Base-by-base conservation (phyloP, 2,329 filamentous ascomycete genomes). In the Myriosclerotinia curreyana region DNA sequence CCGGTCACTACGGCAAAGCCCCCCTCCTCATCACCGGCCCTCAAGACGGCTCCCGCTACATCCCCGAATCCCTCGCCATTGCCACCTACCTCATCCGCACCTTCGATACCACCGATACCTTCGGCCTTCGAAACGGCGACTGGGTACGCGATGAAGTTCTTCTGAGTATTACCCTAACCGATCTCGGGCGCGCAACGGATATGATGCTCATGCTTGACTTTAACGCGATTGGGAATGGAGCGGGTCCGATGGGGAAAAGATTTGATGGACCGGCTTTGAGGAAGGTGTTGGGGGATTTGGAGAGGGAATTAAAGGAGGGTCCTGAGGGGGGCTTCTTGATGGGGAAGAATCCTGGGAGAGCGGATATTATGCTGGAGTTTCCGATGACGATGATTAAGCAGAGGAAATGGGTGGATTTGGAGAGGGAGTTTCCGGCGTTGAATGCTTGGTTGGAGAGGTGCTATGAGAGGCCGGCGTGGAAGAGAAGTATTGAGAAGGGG, bases 1-100 rank as follows among this genome's bases (percentile, higher is more conserved):
- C 95, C 28, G 91, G 96, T 71, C 89, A 90, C 0, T 81, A 96
- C 3, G 93, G 93, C 68, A 96, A 96, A 75, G 91, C 91, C 0
- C 93, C 93, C 0, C 77, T 92, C 53, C 78, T 97, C 68, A 68
- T 72, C 48, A 73, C 73, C 46, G 71, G 69, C 22, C 66, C 71
- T n/a, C 66, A 69, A 31, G 68, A 72, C n/a, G 66, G 71, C 0
- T 50, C 42, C 15, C 64, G 69, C 17, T 64, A 62, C 44, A 71
- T 76, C 25, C 67, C 71, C 8, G 74, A 76, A 69, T 69, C 69
- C 0, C 50, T 65, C 17, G 72, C 72, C 22, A 75, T 76, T 34
- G 71, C 71, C 5, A 72, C 68, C 31, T 75, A 76, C 48, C 66
- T 75, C 1, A 74, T 76, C 61, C 69, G 72, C 4, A 74, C 69